Evolutionary conservation across 2,329 filamentous ascomycete species (phyloP), one percentile per base, ranked within the genome.

Genomic region (Dichotomopilus funicola): DNA sequence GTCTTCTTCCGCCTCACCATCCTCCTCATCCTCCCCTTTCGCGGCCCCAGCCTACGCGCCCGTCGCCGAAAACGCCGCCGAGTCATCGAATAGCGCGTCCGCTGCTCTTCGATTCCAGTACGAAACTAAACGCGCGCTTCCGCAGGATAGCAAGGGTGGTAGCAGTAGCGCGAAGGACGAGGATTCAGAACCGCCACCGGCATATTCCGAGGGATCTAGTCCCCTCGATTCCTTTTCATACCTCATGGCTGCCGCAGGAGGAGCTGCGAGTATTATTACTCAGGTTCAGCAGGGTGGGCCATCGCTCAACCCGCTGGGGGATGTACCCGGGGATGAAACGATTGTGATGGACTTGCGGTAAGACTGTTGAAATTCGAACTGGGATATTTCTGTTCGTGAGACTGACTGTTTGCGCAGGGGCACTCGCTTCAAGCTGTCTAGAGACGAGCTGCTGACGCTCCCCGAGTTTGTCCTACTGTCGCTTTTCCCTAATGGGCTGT

Each of bases 181-280:
- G 70, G 92, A 97, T 74, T 82, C 83, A 73, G 94, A 97, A 76
- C 92, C 92, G 57, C 94, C 94, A 59, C 94, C 94, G 56, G 92
- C 94, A 55, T 99, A 99, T 72, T 91, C 89, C 64, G 92, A 97
- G 82, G 91, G 92, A 66, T 87, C 85, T 59, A 96, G 90, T 76
- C 94, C 94, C 60, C 84, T 99, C 71, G 82, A 88, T 59, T 89
- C 90, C 56, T 99, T 99, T 69, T 86, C 88, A 66, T 99, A 95
- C 82, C 83, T 96, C 71, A 99, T 99, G 94, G 91, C 94, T 75
- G 89, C 91, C 71, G 91, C 92, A 75, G 92, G 92, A 79, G 92
- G 91, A 76, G 89, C 91, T 66, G 87, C 91, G 77, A 97, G 94
- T 82, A 96, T 99, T 70, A 95, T 99, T 76, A 99, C 94, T 74